These are phyloP conservation scores for Talaromyces atroroseus DNA, from an alignment of 2,329 filamentous ascomycete species.

Conservation along the genomic window DNA sequence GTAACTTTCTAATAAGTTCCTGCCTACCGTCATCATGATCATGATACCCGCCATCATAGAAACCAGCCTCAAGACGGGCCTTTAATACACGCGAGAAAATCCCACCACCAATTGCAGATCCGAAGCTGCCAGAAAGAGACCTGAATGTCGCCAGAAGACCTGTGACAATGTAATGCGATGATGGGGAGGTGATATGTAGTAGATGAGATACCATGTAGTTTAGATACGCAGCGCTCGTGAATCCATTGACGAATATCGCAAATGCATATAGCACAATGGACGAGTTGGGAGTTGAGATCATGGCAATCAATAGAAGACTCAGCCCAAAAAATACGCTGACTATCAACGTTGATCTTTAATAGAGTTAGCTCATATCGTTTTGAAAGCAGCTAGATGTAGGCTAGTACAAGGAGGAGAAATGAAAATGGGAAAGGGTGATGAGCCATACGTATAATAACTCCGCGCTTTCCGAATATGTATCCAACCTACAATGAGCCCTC, in stretches of 20 bases:
- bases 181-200: constrained; percentile 62
- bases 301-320: constrained; percentile 54
- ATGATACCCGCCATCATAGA: constrained; percentile 26
- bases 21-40: constrained; percentile 22
- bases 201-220: constrained; percentile 80
- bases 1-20: constrained; percentile 49
- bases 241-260: constrained; percentile 63
- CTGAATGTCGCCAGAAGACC: constrained; percentile 74
- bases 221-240: constrained; percentile 64
- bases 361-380: constrained; percentile 1
- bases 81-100: constrained; percentile 62
- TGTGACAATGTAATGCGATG: constrained; percentile 68
- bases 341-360: constrained; percentile 49
- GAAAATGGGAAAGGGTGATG: not conserved
- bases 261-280: constrained; percentile 52
- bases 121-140: constrained; percentile 58
- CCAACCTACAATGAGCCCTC: constrained; percentile 67
- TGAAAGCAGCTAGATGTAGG: not conserved
- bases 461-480: constrained; percentile 69
- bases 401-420: too few relatives aligned
- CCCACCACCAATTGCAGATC: constrained; percentile 72
- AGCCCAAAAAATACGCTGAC: constrained; percentile 58
- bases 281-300: constrained; percentile 50
- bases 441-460: constrained; percentile 59
- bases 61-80: constrained; percentile 52